These are phyloP conservation scores for Backusella sp. DNA, from an alignment of 192 early-diverging fungal species.

Conservation along the genomic window DNA sequence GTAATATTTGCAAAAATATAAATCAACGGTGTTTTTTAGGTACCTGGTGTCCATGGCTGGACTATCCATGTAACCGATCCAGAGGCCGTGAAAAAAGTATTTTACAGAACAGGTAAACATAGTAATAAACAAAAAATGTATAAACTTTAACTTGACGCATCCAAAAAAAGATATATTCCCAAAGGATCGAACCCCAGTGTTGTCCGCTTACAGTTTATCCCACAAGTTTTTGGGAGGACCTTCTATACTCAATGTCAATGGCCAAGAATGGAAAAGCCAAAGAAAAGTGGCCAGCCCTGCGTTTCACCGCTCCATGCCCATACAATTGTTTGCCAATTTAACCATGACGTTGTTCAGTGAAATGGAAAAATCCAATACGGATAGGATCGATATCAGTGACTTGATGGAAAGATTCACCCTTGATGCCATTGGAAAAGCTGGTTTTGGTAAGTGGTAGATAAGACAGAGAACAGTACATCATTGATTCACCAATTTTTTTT, in stretches of 20 bases:
- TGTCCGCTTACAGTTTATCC: neutral
- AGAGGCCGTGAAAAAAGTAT: slow-evolving; percentile 1
- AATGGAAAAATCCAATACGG: neutral
- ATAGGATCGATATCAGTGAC: neutral
- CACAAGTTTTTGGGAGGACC: neutral
- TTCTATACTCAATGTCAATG: neutral
- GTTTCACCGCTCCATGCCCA: slow-evolving; percentile 28
- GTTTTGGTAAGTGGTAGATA: slow-evolving; percentile 22
- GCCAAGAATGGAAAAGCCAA: neutral
- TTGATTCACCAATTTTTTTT: neutral
- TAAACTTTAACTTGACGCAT: neutral
- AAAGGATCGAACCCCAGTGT: neutral
- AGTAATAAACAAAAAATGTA: neutral
- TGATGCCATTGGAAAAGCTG: slow-evolving; percentile 28
- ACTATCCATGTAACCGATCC: neutral
- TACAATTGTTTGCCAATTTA: slow-evolving; percentile 19
- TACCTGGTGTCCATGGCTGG: neutral
- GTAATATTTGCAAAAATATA: neutral
- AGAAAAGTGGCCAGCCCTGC: slow-evolving; percentile 21
- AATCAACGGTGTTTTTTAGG: neutral
- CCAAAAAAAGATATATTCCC: slow-evolving; percentile 10
- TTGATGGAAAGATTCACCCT: slow-evolving; percentile 8
- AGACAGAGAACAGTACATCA: neutral
- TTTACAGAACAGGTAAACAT: slow-evolving; percentile 1
- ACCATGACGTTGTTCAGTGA: slow-evolving; percentile 9